phyloP scores from a whole-genome alignment of 176 grass and related monocot species.

The Ampelocalamus luodianensis region DNA sequence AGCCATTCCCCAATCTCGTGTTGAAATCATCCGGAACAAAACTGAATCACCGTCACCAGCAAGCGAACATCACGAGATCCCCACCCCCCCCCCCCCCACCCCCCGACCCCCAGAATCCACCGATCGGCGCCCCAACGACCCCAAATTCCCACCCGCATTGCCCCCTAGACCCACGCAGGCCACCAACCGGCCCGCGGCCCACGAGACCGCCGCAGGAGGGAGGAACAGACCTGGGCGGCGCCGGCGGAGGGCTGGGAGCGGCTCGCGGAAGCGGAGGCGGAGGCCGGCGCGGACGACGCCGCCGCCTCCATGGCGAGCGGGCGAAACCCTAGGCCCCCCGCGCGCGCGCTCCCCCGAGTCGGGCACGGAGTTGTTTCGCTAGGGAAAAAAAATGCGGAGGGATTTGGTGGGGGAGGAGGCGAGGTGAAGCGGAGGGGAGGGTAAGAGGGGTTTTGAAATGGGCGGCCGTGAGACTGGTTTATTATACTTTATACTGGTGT shows the following conservation, averaged over 20 bases:
- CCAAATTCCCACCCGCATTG: constrained; percentile 34
- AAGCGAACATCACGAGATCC: constrained; percentile 27
- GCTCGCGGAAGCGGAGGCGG: constrained; percentile 40
- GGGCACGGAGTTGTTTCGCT: not conserved
- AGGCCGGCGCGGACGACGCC: constrained; percentile 37
- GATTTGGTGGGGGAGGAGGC: constrained; percentile 28
- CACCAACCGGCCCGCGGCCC: not conserved
- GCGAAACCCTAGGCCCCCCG: constrained; percentile 50
- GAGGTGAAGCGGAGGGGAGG: constrained; percentile 7
- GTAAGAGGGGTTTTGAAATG: constrained; percentile 33
- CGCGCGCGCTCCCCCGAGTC: constrained; percentile 22
- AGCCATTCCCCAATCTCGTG: not conserved
- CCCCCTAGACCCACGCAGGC: not conserved
- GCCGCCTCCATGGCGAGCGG: constrained; percentile 38
- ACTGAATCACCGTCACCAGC: not conserved
- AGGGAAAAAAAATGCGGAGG: not conserved
- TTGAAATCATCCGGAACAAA: constrained; percentile 5
- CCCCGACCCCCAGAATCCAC: not conserved
- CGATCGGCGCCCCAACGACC: constrained; percentile 19
- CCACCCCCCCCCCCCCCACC: too few relatives aligned
- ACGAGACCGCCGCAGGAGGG: not conserved
- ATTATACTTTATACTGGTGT: not conserved
- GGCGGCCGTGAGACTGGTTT: not conserved
- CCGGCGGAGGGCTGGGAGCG: constrained; percentile 48
- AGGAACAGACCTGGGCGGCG: constrained; percentile 36